These are phyloP conservation scores for Pythium sukuiense DNA, from an alignment of 352 stramenopile species.

Conservation along the genomic window DNA sequence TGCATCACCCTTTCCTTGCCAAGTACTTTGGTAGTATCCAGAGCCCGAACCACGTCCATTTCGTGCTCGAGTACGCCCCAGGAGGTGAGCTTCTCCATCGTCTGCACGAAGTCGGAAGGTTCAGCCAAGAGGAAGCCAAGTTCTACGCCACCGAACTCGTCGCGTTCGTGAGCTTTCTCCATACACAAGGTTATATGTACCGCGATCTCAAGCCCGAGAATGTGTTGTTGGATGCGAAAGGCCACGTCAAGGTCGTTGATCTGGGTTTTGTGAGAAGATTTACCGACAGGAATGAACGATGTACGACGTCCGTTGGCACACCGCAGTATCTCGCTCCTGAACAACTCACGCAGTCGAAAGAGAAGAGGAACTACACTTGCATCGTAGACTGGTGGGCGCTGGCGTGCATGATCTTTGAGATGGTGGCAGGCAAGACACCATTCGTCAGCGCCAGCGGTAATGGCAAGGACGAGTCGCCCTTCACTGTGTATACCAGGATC, in stretches of 20 bases:
- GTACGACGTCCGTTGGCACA: conserved; percentile 60
- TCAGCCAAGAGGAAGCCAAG: conserved; percentile 68
- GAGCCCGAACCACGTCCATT: conserved; percentile 54
- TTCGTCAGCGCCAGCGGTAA: conserved; percentile 37
- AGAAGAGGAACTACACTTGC: conserved; percentile 65
- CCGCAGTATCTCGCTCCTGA: conserved; percentile 74
- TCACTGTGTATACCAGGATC: conserved; percentile 85
- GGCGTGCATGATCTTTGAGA: conserved; percentile 80
- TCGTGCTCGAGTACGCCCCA: conserved; percentile 68
- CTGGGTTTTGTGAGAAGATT: conserved; percentile 65
- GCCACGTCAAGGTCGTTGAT: conserved; percentile 72
- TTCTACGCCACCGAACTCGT: conserved; percentile 77
- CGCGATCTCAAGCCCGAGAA: conserved; percentile 92
- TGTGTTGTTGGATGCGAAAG: conserved; percentile 73
- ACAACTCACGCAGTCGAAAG: conserved; percentile 60
- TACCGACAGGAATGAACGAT: conserved; percentile 35
- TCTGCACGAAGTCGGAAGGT: conserved; percentile 45
- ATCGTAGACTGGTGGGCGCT: conserved; percentile 87
- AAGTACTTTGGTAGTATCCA: conserved; percentile 69
- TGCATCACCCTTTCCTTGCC: conserved; percentile 49
- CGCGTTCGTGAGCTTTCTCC: conserved; percentile 54
- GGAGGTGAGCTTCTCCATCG: conserved; percentile 69
- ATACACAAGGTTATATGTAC: conserved; percentile 71
- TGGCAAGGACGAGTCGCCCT: conserved; percentile 81
- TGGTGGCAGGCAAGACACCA: conserved; percentile 66